phyloP scores from a whole-genome alignment of 2,329 filamentous ascomycete genomes.

The Epichloe typhina region DNA sequence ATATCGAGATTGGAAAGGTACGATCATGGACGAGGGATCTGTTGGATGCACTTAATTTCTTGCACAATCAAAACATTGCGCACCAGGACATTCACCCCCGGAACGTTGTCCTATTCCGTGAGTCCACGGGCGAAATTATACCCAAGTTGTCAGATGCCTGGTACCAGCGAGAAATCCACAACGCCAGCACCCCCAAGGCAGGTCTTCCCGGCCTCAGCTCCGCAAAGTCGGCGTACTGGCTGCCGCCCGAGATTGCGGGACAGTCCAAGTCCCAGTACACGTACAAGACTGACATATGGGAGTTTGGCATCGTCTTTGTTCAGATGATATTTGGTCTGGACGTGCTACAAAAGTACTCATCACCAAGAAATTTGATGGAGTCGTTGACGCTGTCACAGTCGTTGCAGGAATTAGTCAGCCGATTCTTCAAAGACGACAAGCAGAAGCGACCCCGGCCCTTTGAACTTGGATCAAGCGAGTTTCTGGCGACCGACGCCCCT shows the following conservation, averaged over 20 bases:
- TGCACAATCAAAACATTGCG: slow-evolving; percentile 71
- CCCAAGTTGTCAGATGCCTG: slow-evolving; percentile 64
- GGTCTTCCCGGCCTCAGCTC: slow-evolving; percentile 40
- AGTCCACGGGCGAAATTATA: slow-evolving; percentile 52
- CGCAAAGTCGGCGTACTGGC: slow-evolving; percentile 69
- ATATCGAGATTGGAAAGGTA: slow-evolving; percentile 59
- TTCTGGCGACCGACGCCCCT: slow-evolving; percentile 51
- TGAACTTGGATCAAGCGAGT: slow-evolving; percentile 51
- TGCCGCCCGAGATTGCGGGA: slow-evolving; percentile 61
- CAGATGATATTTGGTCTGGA: slow-evolving; percentile 90
- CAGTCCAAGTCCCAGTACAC: slow-evolving; percentile 50
- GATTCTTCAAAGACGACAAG: slow-evolving; percentile 73
- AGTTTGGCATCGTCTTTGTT: slow-evolving; percentile 78
- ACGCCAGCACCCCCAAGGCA: slow-evolving; percentile 40
- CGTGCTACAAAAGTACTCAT: slow-evolving; percentile 62
- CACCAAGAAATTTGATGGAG: slow-evolving; percentile 61
- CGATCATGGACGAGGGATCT: slow-evolving; percentile 87
- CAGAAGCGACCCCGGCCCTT: slow-evolving; percentile 80
- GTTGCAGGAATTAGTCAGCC: slow-evolving; percentile 65
- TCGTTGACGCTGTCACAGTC: slow-evolving; percentile 59
- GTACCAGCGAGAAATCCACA: slow-evolving; percentile 56
- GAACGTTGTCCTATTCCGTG: slow-evolving; percentile 67
- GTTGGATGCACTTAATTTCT: slow-evolving; percentile 74
- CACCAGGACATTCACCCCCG: slow-evolving; percentile 71
- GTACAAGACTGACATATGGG: slow-evolving; percentile 86